Base-by-base conservation (phyloP, 1,139 yeast genomes). In the Saccharomyces hybrid region DNA sequence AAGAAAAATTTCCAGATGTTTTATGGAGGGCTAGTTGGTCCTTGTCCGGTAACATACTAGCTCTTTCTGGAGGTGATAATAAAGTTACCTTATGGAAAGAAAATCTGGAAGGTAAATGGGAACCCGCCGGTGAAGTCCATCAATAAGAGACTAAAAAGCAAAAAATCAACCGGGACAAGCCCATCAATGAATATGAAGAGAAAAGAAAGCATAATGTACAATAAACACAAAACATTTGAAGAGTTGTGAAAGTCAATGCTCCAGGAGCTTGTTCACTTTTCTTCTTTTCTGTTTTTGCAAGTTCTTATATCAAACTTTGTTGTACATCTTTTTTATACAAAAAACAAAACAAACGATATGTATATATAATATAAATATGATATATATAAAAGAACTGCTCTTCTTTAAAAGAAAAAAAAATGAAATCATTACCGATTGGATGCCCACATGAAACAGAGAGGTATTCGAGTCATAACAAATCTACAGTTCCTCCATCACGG, bases 1-100 rank as follows among this genome's bases (percentile, higher is more conserved):
- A 80, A 38, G 96, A 88, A 52, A 86, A 83, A 68, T 93, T 93
- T 78, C 95, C 96, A 16, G 99, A 93, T 68, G 97, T 91, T 38
- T 89, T 95, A 64, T 95, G 99, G 99, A 85, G 98, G 72, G 96
- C 96, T 55, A 86, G 96, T 62, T 93, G 99, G 99, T 89, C 97
- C 21, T 79, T 90, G 64, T 85, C 96, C 49, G 99, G 99, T 54
- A 93, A 93, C 70, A 86, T 95, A 49, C 80, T 93, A 66, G 99
- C 99, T 3, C 89, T 93, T 48, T 84, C 95, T 54, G 96, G 98
- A 44, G 98, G 98, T 54, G 98, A 93, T 71, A 91, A 91, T 73
- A 89, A 88, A 74, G 93, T 93, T 50, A 89, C 96, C 48, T 79
- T 93, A 71, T 95, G 98, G 98, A 91, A 90, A 75, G 99, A 95